Evolutionary conservation across 108 stramenopile genomes (phyloP), one percentile per base, ranked within the genome.

Genomic region (Epipyxis sp.): DNA sequence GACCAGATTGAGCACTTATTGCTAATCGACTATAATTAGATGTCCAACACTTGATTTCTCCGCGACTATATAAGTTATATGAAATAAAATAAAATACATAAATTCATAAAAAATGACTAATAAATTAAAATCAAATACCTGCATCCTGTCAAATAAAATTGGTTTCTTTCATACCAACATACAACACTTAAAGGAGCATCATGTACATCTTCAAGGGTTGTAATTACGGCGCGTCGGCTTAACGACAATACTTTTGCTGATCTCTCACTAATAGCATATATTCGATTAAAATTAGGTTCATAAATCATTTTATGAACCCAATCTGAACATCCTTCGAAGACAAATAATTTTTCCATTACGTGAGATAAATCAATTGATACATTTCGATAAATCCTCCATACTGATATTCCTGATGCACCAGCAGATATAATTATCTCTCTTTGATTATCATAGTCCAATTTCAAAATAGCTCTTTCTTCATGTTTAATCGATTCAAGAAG

Each of bases 21-120:
- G 13, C 46, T 50, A 50, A 50, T 50, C 46, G 13, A 50, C 46
- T 50, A 32, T 35, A 65, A 65, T 65, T 65, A 10, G 61, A 65
- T 65, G 61, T 65, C 71, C 71, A 74, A 37, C 71, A 74, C 34
- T 57, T 74, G 50, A 74, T 57, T 54, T 54, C 71, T 6, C 71
- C 71, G 20, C 71, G 44, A 42, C 61, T 65, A 37, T 37, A 37
- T 37, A 65, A 16, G 34, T 37, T 32, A 16, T 6, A 65, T 37
- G 34, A 3, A 29, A 65, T 10, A 65, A 3, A 37, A 3, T 6
- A 3, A 65, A 16, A 50, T 20, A 50, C 46, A 50, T 20, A 50
- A 6, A 50, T 20, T 13, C 46, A 50, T 20, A 50, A n/a, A n/a
- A n/a, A n/a, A n/a, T n/a, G n/a, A n/a, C n/a, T 13, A 50, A 50